These are phyloP conservation scores for Pyrenochaeta sp. DNA, from an alignment of 2,329 filamentous ascomycete species.

Conservation along the genomic window DNA sequence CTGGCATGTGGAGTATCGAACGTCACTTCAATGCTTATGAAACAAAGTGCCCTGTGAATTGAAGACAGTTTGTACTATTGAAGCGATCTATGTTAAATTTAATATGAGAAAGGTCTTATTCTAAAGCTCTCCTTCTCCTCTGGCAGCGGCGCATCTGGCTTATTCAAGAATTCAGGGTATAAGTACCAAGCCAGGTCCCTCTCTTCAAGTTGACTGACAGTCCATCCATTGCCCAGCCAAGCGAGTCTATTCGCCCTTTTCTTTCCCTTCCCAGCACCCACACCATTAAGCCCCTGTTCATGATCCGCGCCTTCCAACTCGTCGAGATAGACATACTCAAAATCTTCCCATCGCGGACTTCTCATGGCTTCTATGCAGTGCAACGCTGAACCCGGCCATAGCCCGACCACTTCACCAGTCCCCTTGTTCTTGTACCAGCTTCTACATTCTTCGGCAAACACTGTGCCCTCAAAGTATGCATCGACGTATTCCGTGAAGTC, in stretches of 20 bases:
- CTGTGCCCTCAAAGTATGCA: slow-evolving; percentile 44
- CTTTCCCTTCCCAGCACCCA: slow-evolving; percentile 1
- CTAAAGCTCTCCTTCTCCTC: slow-evolving; percentile 50
- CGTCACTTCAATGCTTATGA: neutral
- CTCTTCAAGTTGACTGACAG: slow-evolving; percentile 32
- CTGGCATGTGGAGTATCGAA: neutral
- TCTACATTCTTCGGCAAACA: slow-evolving; percentile 45
- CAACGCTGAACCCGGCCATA: slow-evolving; percentile 46
- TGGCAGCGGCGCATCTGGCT: slow-evolving; percentile 44
- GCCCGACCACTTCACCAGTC: slow-evolving; percentile 37
- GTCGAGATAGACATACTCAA: slow-evolving; percentile 38
- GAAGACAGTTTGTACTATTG: neutral
- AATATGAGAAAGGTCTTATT: slow-evolving; percentile 51
- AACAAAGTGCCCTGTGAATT: neutral
- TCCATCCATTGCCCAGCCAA: slow-evolving; percentile 48
- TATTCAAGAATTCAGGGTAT: slow-evolving; percentile 50
- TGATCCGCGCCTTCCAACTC: slow-evolving; percentile 19
- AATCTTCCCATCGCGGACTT: slow-evolving; percentile 48
- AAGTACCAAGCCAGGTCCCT: slow-evolving; percentile 55
- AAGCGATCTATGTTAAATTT: neutral
- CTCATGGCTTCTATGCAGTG: slow-evolving; percentile 46
- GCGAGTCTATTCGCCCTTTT: slow-evolving; percentile 38
- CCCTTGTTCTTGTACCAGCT: slow-evolving; percentile 47
- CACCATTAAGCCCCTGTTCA: slow-evolving; percentile 12
- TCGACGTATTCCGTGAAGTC: slow-evolving; percentile 45